Evolutionary conservation across 805 yeast species (phyloP), one percentile per base, ranked within the genome.

Genomic region (Saturnispora gosingensis): DNA sequence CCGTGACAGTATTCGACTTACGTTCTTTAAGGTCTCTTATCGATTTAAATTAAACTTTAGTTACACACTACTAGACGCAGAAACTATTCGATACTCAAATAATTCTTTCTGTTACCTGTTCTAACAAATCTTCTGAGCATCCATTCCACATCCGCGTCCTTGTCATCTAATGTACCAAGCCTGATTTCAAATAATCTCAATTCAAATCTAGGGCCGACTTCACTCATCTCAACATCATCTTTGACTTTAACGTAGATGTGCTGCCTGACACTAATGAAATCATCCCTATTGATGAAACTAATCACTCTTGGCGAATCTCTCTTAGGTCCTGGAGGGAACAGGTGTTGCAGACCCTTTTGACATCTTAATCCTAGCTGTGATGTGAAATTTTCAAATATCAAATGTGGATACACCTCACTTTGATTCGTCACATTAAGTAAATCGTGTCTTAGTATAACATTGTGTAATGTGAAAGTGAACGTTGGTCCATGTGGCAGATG

Each of bases 401-500:
- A 74, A 70, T 91, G 98, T 13, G 99, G 99, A 62, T 86, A 86
- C 1, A 86, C 88, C 69, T 93, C 97, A 53, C 91, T 81, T 57
- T 86, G 87, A 61, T 86, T 89, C 15, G 97, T 97, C 30, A 85
- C 76, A 60, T 88, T 81, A 27, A 84, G 73, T 44, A 93, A 77
- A 70, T 93, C 99, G 67, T 93, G 99, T 67, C 98, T 83, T 52
- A 93, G 73, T 25, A 88, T 89, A 50, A 93, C 98, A 62, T 93
- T 93, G 69, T 93, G 98, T 52, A 93, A 72, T 10, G 97, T 87
- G 74, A 93, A 93, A 45, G 86, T 83, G 34, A 93, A 95, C 2
- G 97, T 86, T 18, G 99, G 99, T 0, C 99, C 99, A 65, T 93
- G 96, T 4, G 99, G 99, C 67, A 93, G 86, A 72, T 93, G 99